A percentile compares a stretch with the other conserved stretches of the same genome.
These are phyloP conservation scores for Pyrenopolyporus hunteri DNA, from an alignment of 495 filamentous ascomycete genomes.

Conservation along the genomic window DNA sequence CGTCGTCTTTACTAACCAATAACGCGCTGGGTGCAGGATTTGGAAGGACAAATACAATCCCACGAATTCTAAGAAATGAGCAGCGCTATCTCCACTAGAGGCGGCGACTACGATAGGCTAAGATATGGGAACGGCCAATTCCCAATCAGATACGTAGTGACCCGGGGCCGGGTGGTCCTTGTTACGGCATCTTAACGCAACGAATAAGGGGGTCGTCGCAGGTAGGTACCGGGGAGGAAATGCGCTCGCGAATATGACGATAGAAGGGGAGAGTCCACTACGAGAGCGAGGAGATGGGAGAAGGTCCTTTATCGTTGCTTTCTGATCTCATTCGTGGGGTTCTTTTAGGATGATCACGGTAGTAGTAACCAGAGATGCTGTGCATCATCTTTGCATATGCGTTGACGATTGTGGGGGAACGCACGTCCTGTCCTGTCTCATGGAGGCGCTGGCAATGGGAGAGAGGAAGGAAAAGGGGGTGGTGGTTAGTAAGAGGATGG, in stretches of 20 bases:
- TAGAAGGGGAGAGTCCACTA: conserved; percentile 8
- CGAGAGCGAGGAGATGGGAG: not conserved
- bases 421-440: conserved; percentile 22
- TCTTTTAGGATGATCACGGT: not conserved
- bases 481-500: conserved; percentile 7
- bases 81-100: conserved; percentile 1
- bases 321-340: conserved; percentile 33
- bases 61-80: conserved; percentile 55
- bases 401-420: conserved; percentile 40
- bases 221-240: conserved; percentile 9
- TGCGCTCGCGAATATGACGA: conserved; percentile 24
- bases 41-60: conserved; percentile 95
- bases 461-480: conserved; percentile 13
- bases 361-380: conserved; percentile 25
- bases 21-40: conserved; percentile 65
- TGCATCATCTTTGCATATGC: conserved; percentile 38
- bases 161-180: not conserved
- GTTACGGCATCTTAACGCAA: conserved; percentile 20
- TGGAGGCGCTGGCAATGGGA: conserved; percentile 4
- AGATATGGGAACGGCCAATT: conserved; percentile 7
- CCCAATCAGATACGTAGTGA: conserved; percentile 15
- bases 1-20: conserved; percentile 35
- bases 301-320: not conserved
- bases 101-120: conserved; percentile 12
- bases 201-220: conserved; percentile 2